Evolutionary conservation across 140 eudicot species (phyloP), one percentile per base, ranked within the genome.

Genomic region (Flaveria floridana): DNA sequence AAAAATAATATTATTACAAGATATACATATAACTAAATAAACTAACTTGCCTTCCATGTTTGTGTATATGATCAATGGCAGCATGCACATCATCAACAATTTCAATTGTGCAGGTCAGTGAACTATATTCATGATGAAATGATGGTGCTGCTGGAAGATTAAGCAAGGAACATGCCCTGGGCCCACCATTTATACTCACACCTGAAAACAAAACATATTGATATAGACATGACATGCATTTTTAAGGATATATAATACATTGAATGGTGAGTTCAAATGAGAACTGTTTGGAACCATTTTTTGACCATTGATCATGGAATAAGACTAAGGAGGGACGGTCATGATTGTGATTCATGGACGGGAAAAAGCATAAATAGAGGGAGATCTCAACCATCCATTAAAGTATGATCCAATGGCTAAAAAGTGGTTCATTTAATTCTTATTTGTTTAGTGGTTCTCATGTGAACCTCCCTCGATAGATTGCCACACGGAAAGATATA

Each of bases 21-120:
- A 66, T 25, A 47, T 63, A 71, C 7, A 21, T 8, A n/a, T 57
- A 39, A 77, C 42, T 10, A 61, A 23, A 81, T 23, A 58, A 30
- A 64, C 58, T 37, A 79, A 78, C 88, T 70, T 71, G 73, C 99
- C 99, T 95, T 80, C 99, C 99, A 72, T 91, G 95, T 18, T 84
- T 85, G 77, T 95, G 97, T 76, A 95, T 91, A 78, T 95, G 99
- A 57, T 95, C 97, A 79, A 95, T 91, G 74, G 99, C 99, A 75
- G 90, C 95, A 79, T 85, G 80, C 47, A 95, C 99, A 78, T 95
- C 97, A 83, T 95, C 95, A 70, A 95, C 99, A 55, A 87, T 87
- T 80, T 95, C 97, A 58, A 95, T 83, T 16, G 99, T 95, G 77
- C 99, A 95, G 58, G 96, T 88, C 12, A 87, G 85, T 46, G 97